Conservation (phyloP, 768 basidiomycete genomes). For the Boletus patriciae region DNA sequence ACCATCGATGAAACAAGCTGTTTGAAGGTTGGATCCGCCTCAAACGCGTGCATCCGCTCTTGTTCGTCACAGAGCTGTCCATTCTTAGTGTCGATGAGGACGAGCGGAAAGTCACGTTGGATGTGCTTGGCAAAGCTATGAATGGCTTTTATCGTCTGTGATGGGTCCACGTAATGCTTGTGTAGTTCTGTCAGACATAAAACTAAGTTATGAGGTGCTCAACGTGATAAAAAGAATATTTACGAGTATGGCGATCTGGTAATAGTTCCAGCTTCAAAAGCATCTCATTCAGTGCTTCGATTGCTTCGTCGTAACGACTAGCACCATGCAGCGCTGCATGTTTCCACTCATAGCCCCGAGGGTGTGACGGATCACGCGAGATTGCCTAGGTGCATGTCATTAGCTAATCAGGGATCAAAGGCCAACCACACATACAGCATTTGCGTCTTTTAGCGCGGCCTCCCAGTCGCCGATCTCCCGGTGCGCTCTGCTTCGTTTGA, state of each 20-base stretch:
- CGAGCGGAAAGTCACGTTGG: constrained; percentile 9
- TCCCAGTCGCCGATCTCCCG: neutral
- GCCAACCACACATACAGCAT: constrained; percentile 3
- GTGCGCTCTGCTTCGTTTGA: constrained; percentile 13
- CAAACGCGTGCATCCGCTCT: constrained; percentile 5
- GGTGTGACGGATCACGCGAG: constrained; percentile 9
- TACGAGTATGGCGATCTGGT: neutral
- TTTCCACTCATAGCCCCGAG: constrained; percentile 10
- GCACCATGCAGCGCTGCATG: constrained; percentile 14
- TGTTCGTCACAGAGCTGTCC: constrained; percentile 17
- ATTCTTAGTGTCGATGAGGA: constrained; percentile 15
- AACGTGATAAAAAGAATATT: neutral
- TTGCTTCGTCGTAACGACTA: constrained; percentile 18
- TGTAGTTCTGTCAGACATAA: neutral
- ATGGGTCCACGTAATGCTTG: constrained; percentile 4
- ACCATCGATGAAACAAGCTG: constrained; percentile 18
- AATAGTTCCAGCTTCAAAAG: constrained; percentile 2
- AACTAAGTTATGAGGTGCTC: neutral
- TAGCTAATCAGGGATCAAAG: neutral
- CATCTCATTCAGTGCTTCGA: constrained; percentile 9
- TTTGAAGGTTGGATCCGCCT: constrained; percentile 11
- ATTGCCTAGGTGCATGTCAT: constrained; percentile 10
- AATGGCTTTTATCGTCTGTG: constrained; percentile 3
- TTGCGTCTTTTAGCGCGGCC: constrained; percentile 10
- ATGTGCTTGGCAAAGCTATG: neutral